Evolutionary conservation across 257 asterid species (phyloP), one percentile per base, ranked within the genome.

Genomic region (Leptodermis oblonga): DNA sequence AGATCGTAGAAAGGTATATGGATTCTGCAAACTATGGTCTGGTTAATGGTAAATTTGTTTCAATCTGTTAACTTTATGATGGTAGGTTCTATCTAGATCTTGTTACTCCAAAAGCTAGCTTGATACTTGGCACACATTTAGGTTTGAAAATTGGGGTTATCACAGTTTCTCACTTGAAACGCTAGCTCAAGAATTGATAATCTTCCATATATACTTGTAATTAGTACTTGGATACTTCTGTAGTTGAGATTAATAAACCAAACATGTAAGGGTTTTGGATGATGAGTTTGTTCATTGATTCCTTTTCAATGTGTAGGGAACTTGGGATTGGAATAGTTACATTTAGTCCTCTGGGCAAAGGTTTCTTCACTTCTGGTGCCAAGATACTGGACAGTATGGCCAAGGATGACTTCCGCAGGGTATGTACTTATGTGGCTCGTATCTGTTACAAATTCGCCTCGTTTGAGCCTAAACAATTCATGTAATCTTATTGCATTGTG

Each of bases 261-360:
- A 14, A 43, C 49, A 43, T 43, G 20, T 43, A 2, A 11, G 36
- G 17, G 1, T 53, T 30, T 20, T 58, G n/a, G 23, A 58, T 30
- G 42, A 30, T 31, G 25, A 9, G 37, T 59, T 60, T 60, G 28
- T 60, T 33, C 1, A 33, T 33, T 59, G 39, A 33, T 60, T 60
- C 28, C 4, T 30, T 14, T 31, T 13, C 14, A 33, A 33, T 34
- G 3, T 60, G 17, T 34, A 60, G 65, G 65, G 46, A 60, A 33
- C 65, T 60, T 60, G 83, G 83, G 18, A 79, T 79, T 23, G 84
- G 84, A 17, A 76, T 76, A 20, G 84, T 79, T 54, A 72, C 75
- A 23, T 79, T 72, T 68, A 76, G 84, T 51, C 84, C 84, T 30
- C 45, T 79, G 41, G 84, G 84, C 42, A 63, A 67, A n/a, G 81